Evolutionary conservation across 805 yeast genomes (phyloP), one percentile per base, ranked within the genome.

Genomic region (Debaryomyces tyrocola): DNA sequence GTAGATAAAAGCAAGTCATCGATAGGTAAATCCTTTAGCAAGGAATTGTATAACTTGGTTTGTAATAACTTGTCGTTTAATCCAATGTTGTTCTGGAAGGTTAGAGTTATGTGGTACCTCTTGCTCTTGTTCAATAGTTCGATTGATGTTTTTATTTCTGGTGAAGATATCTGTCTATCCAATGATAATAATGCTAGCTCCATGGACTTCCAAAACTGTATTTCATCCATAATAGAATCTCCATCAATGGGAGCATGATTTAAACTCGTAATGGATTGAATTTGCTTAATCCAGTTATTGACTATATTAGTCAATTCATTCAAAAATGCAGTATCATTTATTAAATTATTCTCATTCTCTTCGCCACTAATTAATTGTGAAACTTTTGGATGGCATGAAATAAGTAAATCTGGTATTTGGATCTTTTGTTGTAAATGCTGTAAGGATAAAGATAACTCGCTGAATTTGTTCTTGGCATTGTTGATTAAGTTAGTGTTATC

Each of bases 61-160:
- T 64, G 64, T 4, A 69, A 67, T 10, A 80, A 50, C 12, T 85
- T 80, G 21, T 80, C 83, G 33, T 70, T 63, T 17, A 92, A 64
- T 0, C 89, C 88, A 2, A 86, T 82, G 56, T 88, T 95, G 5
- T 89, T 79, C 29, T 79, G 68, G 55, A 87, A 85, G 31, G 85
- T 76, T n/a, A 82, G 78, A 0, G 91, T 84, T 1, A 89, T 84
- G 59, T 87, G 95, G 58, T 84, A 87, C 51, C 97, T 73, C 54
- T 87, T 90, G 2, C 90, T 90, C 12, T 75, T 67, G 48, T 80
- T 79, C 45, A 91, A 69, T 0, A 87, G 68, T 1, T 78, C 80
- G 11, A 90, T 63, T 0, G 94, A 81, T 7, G 78, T 60, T 17
- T 64, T 67, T 1, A 89, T 79, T 31, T 80, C 83, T 0, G 74